Conservation (phyloP, 495 filamentous ascomycete genomes). For the Neurospora sublineolata region DNA sequence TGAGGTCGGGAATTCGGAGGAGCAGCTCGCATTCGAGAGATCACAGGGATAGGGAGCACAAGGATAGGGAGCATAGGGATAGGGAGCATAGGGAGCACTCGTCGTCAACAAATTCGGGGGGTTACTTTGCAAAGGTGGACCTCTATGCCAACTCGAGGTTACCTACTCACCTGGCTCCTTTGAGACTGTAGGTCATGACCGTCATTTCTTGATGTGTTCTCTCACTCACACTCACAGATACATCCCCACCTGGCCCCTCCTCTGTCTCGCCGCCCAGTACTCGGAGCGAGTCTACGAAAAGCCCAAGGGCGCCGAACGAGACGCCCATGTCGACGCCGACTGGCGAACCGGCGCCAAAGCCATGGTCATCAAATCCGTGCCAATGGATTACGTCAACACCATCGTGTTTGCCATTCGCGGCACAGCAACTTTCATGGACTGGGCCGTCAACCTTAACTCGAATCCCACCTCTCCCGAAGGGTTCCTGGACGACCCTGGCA, state of each 20-base stretch:
- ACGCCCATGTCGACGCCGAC: constrained; percentile 55
- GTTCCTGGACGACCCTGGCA: constrained; percentile 65
- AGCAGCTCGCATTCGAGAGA: not conserved
- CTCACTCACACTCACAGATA: constrained; percentile 34
- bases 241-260: constrained; percentile 55
- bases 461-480: constrained; percentile 48
- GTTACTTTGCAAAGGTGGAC: constrained; percentile 67
- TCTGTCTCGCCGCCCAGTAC: constrained; percentile 65
- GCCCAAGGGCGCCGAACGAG: constrained; percentile 44
- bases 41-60: constrained; percentile 6
- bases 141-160: constrained; percentile 67
- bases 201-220: not conserved
- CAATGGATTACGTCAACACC: constrained; percentile 62
- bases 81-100: constrained; percentile 27
- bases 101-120: constrained; percentile 25
- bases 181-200: constrained; percentile 46
- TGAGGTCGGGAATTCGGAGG: constrained; percentile 15
- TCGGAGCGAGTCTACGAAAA: constrained; percentile 59
- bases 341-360: constrained; percentile 66
- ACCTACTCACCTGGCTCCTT: constrained; percentile 50
- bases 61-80: constrained; percentile 23
- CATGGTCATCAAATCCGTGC: constrained; percentile 69
- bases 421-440: constrained; percentile 68
- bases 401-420: constrained; percentile 75
- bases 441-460: constrained; percentile 66